Base-by-base conservation (phyloP, 2,329 filamentous ascomycete species). In the Raffaelea arxii region DNA sequence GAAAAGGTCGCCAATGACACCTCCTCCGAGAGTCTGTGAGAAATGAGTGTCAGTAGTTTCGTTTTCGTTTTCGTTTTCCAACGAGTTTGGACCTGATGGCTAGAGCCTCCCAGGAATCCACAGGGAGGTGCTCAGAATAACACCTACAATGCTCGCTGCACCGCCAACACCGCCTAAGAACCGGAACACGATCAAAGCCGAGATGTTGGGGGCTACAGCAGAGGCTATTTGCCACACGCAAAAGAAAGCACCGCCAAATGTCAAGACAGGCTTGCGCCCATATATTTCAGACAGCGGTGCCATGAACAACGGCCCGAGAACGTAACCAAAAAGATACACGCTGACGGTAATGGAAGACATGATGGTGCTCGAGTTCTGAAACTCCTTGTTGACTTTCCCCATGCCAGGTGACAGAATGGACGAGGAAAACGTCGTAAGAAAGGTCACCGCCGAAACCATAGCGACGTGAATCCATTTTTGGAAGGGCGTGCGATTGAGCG, bases 151-250 rank as follows among this genome's bases (percentile, higher is more conserved):
- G 35, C 47, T 46, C 14, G 44, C 52, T 22, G 46, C 45, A 23
- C 52, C 54, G 27, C 50, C 52, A 4, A 53, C 41, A 24, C 53
- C 54, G 5, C 48, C 43, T 14, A 56, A 24, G 10, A 56, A 40
- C 6, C 54, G 54, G 38, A 56, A 54, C 12, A 44, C 52, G 24
- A 53, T 52, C 25, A 56, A 68, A 35, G 72, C 62, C 18, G 59
- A 58, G 42, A 84, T 65, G 6, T 59, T 61, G 1, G 75, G 74
- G 0, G 78, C 69, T 4, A 84, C 64, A 2, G 78, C 83, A 48
- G 80, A 83, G 0, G 78, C 83, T 23, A 82, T 77, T 81, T 51
- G 80, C 57, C 82, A 85, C 1, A 63, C 71, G 42, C 75, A 75
- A 62, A 86, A 84, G 2, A 84, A 65, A 2, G 27, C 7, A 44